These are phyloP conservation scores for Cicer bijugum DNA, from an alignment of 306 rosid genomes.

Conservation along the genomic window DNA sequence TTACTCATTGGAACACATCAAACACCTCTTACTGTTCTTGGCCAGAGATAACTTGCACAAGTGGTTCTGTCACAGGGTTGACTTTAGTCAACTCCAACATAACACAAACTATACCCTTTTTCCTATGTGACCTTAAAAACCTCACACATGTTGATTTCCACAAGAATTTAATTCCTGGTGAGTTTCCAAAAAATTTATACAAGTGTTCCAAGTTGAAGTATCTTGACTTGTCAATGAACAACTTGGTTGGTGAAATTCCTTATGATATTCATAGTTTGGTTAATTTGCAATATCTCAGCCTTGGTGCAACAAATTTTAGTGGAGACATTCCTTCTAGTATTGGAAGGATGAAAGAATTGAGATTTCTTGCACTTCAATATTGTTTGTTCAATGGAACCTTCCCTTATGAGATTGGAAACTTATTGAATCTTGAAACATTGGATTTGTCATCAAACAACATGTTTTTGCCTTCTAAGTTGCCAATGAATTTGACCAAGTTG, in stretches of 20 bases:
- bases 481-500: slow-evolving; percentile 40
- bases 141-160: slow-evolving; percentile 54
- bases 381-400: slow-evolving; percentile 52
- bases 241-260: slow-evolving; percentile 56
- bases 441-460: slow-evolving; percentile 31
- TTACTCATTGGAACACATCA: slow-evolving; percentile 60
- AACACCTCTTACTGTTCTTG: slow-evolving; percentile 60
- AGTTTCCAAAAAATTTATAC: slow-evolving; percentile 58
- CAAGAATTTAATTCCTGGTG: slow-evolving; percentile 44
- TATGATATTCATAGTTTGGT: slow-evolving; percentile 51
- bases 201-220: slow-evolving; percentile 59
- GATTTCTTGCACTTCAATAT: slow-evolving; percentile 34
- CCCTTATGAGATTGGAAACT: slow-evolving; percentile 58
- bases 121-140: slow-evolving; percentile 65
- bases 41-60: slow-evolving; percentile 63
- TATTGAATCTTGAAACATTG: slow-evolving; percentile 59
- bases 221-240: slow-evolving; percentile 55
- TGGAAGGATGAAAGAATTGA: slow-evolving; percentile 55
- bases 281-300: slow-evolving; percentile 52
- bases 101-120: slow-evolving; percentile 52
- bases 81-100: slow-evolving; percentile 26
- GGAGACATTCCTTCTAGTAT: slow-evolving; percentile 65
- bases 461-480: slow-evolving; percentile 40
- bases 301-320: slow-evolving; percentile 51
- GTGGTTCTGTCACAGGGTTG: slow-evolving; percentile 53